Conservation (phyloP, 2,329 filamentous ascomycete species). For the Drechmeria coniospora region DNA sequence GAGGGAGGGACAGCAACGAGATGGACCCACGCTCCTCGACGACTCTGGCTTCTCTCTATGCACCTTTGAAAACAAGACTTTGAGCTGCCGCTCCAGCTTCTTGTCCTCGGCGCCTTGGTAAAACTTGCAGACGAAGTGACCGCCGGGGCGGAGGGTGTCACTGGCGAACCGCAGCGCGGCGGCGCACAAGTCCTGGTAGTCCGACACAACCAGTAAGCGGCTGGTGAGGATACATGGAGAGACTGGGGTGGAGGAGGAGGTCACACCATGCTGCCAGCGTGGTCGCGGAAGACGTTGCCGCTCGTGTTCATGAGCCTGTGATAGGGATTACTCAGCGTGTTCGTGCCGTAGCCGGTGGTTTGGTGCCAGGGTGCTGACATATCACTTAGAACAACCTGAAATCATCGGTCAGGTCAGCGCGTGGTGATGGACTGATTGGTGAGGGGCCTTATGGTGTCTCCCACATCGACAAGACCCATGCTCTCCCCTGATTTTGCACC, state of each 20-base stretch:
- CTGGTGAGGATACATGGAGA: neutral
- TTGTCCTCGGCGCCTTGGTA: conserved; percentile 87
- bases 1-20: neutral
- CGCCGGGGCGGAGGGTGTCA: conserved; percentile 67
- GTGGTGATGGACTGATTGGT: neutral
- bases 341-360: conserved; percentile 63
- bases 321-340: conserved; percentile 90
- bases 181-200: conserved; percentile 69
- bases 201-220: no score
- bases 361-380: conserved; percentile 97
- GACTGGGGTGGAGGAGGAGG: neutral
- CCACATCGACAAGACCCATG: conserved; percentile 51
- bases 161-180: conserved; percentile 75
- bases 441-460: neutral
- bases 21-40: conserved; percentile 62
- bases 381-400: conserved; percentile 86
- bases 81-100: conserved; percentile 57
- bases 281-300: conserved; percentile 72
- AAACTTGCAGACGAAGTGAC: conserved; percentile 94
- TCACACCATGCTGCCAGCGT: conserved; percentile 84
- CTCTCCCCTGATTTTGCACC: conserved; percentile 8
- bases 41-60: conserved; percentile 82
- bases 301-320: conserved; percentile 99
- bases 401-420: neutral
- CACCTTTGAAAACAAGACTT: conserved; percentile 64